Evolutionary conservation across 768 basidiomycete genomes (phyloP), one percentile per base, ranked within the genome.

Genomic region (Butyriboletus loyo): DNA sequence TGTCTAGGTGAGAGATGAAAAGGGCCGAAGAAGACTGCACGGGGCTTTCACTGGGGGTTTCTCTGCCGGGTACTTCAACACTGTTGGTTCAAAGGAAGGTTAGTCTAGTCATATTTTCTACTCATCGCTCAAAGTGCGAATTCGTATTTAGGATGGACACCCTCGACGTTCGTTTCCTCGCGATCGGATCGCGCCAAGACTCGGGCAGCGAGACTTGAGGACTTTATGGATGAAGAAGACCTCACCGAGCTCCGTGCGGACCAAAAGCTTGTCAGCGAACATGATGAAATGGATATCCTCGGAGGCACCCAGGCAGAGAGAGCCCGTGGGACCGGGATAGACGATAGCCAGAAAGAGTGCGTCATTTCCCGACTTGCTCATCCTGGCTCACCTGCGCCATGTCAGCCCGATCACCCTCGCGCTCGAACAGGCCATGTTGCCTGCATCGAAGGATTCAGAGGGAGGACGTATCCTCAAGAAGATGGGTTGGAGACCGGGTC

Each of bases 221-320:
- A 97, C 66, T 98, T 92, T 66, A 98, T 99, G 97, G 97, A 99
- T 72, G 97, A 98, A 38, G 97, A 99, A 71, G 97, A 98, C 67
- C 74, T 98, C 15, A 84, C 89, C 40, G 92, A 92, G 55, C 69
- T 89, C 54, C 82, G 79, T 31, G 91, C 93, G 36, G 82, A 81
- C 58, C 77, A 85, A 59, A 82, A 79, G 19, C 68, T 97, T 9
- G 82, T 93, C 4, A 87, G 90, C 63, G 88, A 86, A 34, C 85
- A 86, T 13, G 89, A 95, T 32, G 81, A 89, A 58, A 87, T 86
- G 79, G 83, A 87, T 58, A 71, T 85, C 39, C 67, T 82, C 0
- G 82, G 79, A n/a, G 79, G 78, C 0, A 81, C 81, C 2, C 75
- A 79, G 57, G 72, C 74, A 0, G 84, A 81, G 55, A 64, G 69